Base-by-base conservation (phyloP, 176 grass and related monocot genomes). In the Miscanthus lutarioriparius region DNA sequence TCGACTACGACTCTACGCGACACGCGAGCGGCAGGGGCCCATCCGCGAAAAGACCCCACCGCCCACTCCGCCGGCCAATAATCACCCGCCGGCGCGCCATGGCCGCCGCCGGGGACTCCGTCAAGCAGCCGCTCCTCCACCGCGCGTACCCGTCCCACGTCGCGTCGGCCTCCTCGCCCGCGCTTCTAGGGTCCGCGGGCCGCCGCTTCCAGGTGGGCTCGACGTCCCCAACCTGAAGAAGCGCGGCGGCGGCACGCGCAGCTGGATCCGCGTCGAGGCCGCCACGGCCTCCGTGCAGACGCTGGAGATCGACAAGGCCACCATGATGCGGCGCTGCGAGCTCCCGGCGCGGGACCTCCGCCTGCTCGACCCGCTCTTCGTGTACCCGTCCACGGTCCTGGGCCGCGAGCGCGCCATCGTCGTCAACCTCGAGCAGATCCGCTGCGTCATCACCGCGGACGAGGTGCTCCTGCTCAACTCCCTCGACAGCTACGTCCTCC, bases 391-490 rank as follows among this genome's bases (percentile, higher is more conserved):
- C 47, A 91, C 96, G 4, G 82, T 98, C 68, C 93, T 98, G 2
- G 93, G 96, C 54, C 80, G 96, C 11, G 96, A 98, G 92, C 90
- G 89, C 73, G 96, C 96, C 76, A 95, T 98, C 80, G 96, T 98
- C 49, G 96, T 98, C 62, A 98, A 98, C 83, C 87, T 98, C 16
- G 96, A 98, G 89, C 96, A 98, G 85, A 98, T 98, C 89, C 83
- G 96, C 0, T 98, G 96, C 82, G 94, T 98, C 39, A 98, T 98
- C 80, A 95, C 93, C 67, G 96, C 96, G 5, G 96, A 98, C 23
- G 96, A 98, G 89, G 92, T 98, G 39, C 91, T 98, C 33, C 84
- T 95, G 20, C 88, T 98, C 69, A 98, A 95, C 82, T 98, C 96
- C 12, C 91, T 95, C 16, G 96, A 98, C 67, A 89, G 84, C 77